Evolutionary conservation across 1,284 basidiomycete genomes (phyloP).

Genomic region (Schizophyllum amplum): DNA sequence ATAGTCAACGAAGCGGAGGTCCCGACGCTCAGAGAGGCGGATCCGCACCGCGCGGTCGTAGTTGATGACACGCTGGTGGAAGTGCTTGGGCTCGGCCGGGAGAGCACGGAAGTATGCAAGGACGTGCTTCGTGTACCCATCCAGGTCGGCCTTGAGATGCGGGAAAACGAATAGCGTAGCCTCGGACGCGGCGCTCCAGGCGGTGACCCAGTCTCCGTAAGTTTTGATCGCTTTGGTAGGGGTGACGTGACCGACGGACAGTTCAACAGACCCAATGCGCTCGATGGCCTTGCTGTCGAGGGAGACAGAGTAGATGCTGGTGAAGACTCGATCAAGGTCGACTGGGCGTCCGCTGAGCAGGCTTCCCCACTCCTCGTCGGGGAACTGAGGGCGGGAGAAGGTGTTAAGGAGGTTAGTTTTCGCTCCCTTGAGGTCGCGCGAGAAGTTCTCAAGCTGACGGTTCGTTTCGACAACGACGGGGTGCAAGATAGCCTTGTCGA

Average conservation of each 20-base stretch:
- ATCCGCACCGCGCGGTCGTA: slow-evolving; percentile 22
- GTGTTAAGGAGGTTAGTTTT: slow-evolving; percentile 6
- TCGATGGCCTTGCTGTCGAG: slow-evolving; percentile 11
- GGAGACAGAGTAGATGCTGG: slow-evolving; percentile 12
- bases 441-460: neutral
- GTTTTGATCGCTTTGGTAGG: slow-evolving; percentile 14
- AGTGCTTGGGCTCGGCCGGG: neutral
- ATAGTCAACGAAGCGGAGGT: slow-evolving; percentile 17
- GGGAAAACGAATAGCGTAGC: slow-evolving; percentile 21
- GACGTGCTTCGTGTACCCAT: slow-evolving; percentile 19
- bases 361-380: slow-evolving; percentile 11
- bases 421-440: neutral
- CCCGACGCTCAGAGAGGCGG: slow-evolving; percentile 15
- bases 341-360: slow-evolving; percentile 11
- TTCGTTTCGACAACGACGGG: neutral
- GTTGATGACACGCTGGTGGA: slow-evolving; percentile 17
- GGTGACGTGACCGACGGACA: slow-evolving; percentile 12
- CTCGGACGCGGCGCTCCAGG: slow-evolving; percentile 13
- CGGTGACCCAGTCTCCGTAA: slow-evolving; percentile 21
- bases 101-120: slow-evolving; percentile 14
- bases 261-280: slow-evolving; percentile 13
- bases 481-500: neutral
- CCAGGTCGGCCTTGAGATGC: slow-evolving; percentile 18
- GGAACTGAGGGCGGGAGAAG: slow-evolving; percentile 8
- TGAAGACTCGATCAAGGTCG: slow-evolving; percentile 18